phyloP scores from a whole-genome alignment of 164 flowering plant species.

The grape (Vitis vinifera) region ASM3070453v1 NC_081822.1:32665501-32666000 shows the following conservation, averaged over 20 bases:
- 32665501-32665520: too few species aligned
- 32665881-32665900: constrained; percentile 9
- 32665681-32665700: neutral
- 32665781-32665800: constrained; percentile 6
- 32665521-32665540: too few species aligned
- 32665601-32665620: too few species aligned
- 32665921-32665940: constrained; percentile 26
- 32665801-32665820: constrained; percentile 15
- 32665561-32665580: too few species aligned
- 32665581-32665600: too few species aligned
- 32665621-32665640: too few species aligned
- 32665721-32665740: neutral
- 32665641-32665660: too few species aligned
- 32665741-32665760: neutral
- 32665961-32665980: neutral
- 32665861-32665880: constrained; percentile 4
- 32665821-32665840: neutral
- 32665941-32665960: constrained; percentile 1
- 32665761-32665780: constrained; percentile 5
- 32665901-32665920: constrained; percentile 15
- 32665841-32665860: constrained; percentile 11
- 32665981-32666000: constrained; percentile 2
- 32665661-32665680: too few species aligned
- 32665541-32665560: too few species aligned
- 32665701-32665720: neutral